Evolutionary conservation across 306 rosid species (phyloP), one percentile per base, ranked within the genome.

Genomic region (Sophora flavescens): DNA sequence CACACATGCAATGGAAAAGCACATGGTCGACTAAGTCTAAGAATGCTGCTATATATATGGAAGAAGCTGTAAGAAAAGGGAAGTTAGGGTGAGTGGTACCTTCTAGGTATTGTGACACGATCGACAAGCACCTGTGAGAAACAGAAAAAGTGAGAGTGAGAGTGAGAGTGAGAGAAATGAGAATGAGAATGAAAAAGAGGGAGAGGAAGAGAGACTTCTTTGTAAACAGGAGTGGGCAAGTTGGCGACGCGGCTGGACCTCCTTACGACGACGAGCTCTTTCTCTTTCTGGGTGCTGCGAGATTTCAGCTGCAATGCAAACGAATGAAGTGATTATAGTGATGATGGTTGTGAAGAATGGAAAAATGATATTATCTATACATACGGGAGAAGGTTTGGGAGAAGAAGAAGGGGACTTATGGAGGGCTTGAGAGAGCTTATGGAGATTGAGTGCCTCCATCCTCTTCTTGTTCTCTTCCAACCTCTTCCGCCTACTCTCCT

Each of bases 191-290:
- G n/a, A n/a, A n/a, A 28, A 9, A 6, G 18, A 59, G 6, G 59
- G 2, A 38, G 3, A 52, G 5, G 9, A n/a, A n/a, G 6, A 17
- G 56, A 48, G 69, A 85, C 93, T 82, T 88, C 95, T 78, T 85
- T 90, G 84, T 91, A 93, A 76, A 86, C 80, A 6, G 96, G 96
- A 47, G 89, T 9, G 7, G 91, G 87, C 60, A 59, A 13, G 48
- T 85, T 88, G 16, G 94, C 91, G 16, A 90, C 91, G 10, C 93
- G 97, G 79, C 83, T 58, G 10, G 97, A 93, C 68, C 97, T 87
- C 79, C 96, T 83, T 9, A 93, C 90, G 5, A 38, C 86, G 44
- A 89, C 88, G 3, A 78, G 62, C 41, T 89, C 80, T 75, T 86
- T 91, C 72, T 30, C 3, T 22, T 22, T 22, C 3, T 78, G 64